Percentiles rank a stretch among this genome's conserved stretches.
Conservation (phyloP, 176 grass and related monocot species). For the Raddia distichophylla region DNA sequence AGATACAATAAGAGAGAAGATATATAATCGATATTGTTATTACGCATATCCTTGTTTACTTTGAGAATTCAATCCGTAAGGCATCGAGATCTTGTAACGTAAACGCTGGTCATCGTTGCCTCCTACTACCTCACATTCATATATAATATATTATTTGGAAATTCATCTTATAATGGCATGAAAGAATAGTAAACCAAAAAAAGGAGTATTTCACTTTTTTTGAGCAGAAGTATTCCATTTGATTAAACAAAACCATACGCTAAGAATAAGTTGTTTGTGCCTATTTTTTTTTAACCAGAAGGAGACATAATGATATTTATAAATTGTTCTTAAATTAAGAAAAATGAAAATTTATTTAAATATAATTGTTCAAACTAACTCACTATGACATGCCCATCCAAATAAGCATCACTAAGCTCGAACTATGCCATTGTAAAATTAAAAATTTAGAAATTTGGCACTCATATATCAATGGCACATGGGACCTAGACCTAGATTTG, state of each 20-base stretch:
- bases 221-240: neutral
- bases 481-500: no score
- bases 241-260: neutral
- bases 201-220: no score
- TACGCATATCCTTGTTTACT: no score
- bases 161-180: neutral
- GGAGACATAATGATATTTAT: no score
- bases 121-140: neutral
- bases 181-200: neutral
- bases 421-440: neutral
- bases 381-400: neutral
- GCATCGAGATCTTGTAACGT: no score
- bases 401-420: neutral
- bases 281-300: no score
- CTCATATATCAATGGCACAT: no score
- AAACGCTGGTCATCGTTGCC: neutral
- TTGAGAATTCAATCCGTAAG: no score
- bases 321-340: no score
- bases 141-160: neutral
- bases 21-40: no score
- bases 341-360: neutral
- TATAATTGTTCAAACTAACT: neutral
- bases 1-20: no score
- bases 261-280: neutral
- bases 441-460: no score